Evolutionary conservation across 1,284 basidiomycete species (phyloP).

Genomic region (Leccinum pseudoinsigne): DNA sequence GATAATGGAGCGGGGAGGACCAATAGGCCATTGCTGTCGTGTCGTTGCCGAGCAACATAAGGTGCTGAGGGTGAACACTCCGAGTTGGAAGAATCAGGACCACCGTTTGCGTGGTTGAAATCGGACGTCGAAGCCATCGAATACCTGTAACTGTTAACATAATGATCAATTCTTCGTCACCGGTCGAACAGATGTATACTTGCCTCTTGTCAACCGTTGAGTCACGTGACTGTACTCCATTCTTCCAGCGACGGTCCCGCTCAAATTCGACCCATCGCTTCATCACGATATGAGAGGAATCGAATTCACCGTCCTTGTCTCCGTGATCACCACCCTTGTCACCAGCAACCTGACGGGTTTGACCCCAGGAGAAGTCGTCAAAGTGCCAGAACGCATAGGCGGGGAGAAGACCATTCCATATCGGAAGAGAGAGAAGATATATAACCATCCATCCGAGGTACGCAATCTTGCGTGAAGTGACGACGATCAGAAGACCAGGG

Average conservation of each 20-base stretch:
- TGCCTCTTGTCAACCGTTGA: slow-evolving; percentile 75
- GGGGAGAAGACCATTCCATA: slow-evolving; percentile 96
- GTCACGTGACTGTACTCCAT: slow-evolving; percentile 80
- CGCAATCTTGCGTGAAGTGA: slow-evolving; percentile 91
- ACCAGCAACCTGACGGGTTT: slow-evolving; percentile 86
- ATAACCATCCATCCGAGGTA: slow-evolving; percentile 98
- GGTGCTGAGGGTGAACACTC: slow-evolving; percentile 52
- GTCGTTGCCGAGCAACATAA: slow-evolving; percentile 47
- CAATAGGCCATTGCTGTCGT: slow-evolving; percentile 67
- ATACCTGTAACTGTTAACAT: slow-evolving; percentile 55
- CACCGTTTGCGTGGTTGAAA: slow-evolving; percentile 51
- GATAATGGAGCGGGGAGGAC: slow-evolving; percentile 71
- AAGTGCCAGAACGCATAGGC: slow-evolving; percentile 99
- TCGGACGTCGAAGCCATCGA: slow-evolving; percentile 79
- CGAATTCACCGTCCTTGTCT: slow-evolving; percentile 95
- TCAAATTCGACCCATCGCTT: slow-evolving; percentile 99
- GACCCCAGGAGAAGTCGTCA: slow-evolving; percentile 99
- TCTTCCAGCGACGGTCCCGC: slow-evolving; percentile 92
- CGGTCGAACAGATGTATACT: slow-evolving; percentile 27
- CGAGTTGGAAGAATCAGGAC: slow-evolving; percentile 60
- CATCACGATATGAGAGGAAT: slow-evolving; percentile 96
- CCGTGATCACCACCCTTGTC: slow-evolving; percentile 75
- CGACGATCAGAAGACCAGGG: slow-evolving; percentile 91
- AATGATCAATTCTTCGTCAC: slow-evolving; percentile 18
- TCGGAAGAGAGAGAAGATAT: slow-evolving; percentile 89